Base-by-base conservation (phyloP, 2,329 filamentous ascomycete species). In the Xylariaceae sp. region DNA sequence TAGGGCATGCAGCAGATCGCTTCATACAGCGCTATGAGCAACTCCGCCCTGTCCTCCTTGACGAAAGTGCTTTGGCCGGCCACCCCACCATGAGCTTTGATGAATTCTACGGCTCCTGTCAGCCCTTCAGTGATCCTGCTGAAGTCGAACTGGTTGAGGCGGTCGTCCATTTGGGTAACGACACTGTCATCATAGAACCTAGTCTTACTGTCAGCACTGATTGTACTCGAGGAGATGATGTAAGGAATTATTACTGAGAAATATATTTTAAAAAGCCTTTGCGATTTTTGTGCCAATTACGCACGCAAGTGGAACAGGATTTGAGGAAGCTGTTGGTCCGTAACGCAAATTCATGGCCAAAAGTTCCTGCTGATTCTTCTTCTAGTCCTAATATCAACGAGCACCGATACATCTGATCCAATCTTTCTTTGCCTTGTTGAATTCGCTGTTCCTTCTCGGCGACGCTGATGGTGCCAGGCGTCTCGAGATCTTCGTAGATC, bases 21-120 rank as follows among this genome's bases (percentile, higher is more conserved):
- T 71, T 98, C 93, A 66, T 96, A 96, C 26, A 98, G 84, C 10
- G 91, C 88, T 56, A 95, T 83, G 48, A 96, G 83, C 6, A 90
- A 85, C 23, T 83, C 77, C 1, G 81, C 75, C 23, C 82, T 74
- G 6, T 80, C 71, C 19, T 75, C 74, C 23, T 75, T 72, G 43
- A 74, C 68, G 52, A 79, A 74, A 7, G 70, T 73, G 50, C 64
- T 68, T 44, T 76, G 74, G 62, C 76, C 73, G n/a, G 75, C 73
- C 32, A 70, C 66, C 37, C 74, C 69, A 2, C 70, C 68, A 20
- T 74, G 74, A 2, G 71, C 64, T 44, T 76, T 74, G 41, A 89
- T 79, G 49, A 81, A 80, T 2, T 78, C 69, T 49, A 81, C 78
- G 2, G 86, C 86, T 63, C 75, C 79, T n/a, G 75, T 70, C 23